Evolutionary conservation across 768 basidiomycete genomes (phyloP), one percentile per base, ranked within the genome.

Genomic region (Tulasnella sp.): DNA sequence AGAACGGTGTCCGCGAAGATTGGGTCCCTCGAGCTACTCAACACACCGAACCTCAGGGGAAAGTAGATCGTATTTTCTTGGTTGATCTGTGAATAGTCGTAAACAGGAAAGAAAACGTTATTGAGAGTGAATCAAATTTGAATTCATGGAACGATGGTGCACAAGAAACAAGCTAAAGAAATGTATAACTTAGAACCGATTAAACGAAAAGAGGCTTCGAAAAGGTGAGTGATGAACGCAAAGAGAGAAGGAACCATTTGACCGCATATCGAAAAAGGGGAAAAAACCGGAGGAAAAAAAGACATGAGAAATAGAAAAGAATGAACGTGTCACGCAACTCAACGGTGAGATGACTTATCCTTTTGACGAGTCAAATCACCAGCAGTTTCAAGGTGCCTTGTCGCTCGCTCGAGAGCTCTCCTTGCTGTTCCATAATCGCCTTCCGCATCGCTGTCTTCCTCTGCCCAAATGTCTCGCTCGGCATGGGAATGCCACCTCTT

Each of bases 371-470:
- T 25, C 67, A 68, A 68, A 34, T 68, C 67, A 15, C 74, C 74
- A 34, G 74, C 74, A 7, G n/a, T 37, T 25, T 34, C 74, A 34
- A 75, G 49, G 15, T 37, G 54, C 34, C 82, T 85, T 67, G 85
- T 85, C 36, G 85, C 83, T 78, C 84, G 83, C 54, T 82, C 84
- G 79, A 93, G 84, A 81, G 90, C 73, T 75, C 79, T 84, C 83
- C 86, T 87, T 74, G 91, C 92, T 29, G 80, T 84, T 73, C 83
- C 79, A 83, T 93, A 93, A 81, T 86, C 89, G 77, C 86, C 89
- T 80, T 92, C 91, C 79, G 92, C 84, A 74, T 82, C 90, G 71
- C 91, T 91, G 79, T 90, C 90, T 79, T 94, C 91, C 79, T 94
- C 91, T 77, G 86, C 86, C 93, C 92, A 93, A 77, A 89, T 80